Percentiles rank a stretch among this genome's conserved stretches.
Evolutionary conservation across 202 grass and related monocot genomes (phyloP).

Genomic region (Carex arenaria): DNA sequence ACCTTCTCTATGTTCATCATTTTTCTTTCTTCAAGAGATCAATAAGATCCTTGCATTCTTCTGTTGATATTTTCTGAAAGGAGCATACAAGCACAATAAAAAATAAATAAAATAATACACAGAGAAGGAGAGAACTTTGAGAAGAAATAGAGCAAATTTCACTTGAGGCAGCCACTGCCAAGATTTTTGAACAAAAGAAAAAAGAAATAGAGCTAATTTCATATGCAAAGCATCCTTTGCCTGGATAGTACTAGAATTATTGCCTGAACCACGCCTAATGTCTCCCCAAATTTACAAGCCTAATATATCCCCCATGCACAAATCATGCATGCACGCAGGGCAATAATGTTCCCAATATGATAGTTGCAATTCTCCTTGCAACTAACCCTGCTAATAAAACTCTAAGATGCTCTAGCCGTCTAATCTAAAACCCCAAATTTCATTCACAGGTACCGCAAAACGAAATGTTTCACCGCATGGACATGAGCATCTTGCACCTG

Average conservation of each 20-base stretch:
- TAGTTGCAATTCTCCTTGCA: not conserved
- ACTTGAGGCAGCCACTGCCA: too few relatives aligned
- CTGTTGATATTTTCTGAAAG: not conserved
- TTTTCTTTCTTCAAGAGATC: not conserved
- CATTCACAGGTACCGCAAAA: not conserved
- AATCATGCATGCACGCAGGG: not conserved
- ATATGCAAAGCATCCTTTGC: not conserved
- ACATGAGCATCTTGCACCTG: conserved; percentile 55
- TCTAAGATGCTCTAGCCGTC: not conserved
- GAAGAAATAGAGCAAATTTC: not conserved
- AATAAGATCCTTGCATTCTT: not conserved
- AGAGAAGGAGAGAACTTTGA: not conserved
- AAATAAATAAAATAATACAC: too few relatives aligned
- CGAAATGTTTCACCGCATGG: conserved; percentile 49
- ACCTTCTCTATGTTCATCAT: too few relatives aligned
- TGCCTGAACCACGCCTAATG: not conserved
- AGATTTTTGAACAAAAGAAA: too few relatives aligned
- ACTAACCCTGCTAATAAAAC: not conserved
- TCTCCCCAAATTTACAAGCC: conserved; percentile 2
- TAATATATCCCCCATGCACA: not conserved
- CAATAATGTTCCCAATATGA: not conserved
- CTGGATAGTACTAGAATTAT: not conserved
- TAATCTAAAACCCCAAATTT: conserved; percentile 12
- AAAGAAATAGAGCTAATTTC: not conserved
- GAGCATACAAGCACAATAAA: not conserved